Evolutionary conservation across 768 basidiomycete species (phyloP), one percentile per base, ranked within the genome.

Genomic region (Mycena kentingensis): DNA sequence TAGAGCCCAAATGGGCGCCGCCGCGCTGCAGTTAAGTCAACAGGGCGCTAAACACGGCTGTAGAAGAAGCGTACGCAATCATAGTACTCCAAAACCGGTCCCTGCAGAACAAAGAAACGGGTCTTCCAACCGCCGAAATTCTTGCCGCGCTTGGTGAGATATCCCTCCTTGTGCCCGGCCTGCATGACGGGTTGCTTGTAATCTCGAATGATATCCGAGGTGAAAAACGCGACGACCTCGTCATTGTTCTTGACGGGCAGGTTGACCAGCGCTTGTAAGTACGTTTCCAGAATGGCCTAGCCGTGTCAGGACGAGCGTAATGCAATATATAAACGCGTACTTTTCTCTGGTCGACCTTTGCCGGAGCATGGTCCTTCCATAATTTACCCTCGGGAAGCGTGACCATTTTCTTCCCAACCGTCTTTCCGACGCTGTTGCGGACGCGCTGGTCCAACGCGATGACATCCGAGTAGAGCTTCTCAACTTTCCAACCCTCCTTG

Each of bases 101-200:
- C 93, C 68, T 92, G 88, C 22, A 98, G 77, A 7, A 98, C 93
- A 63, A 98, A 98, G 70, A 86, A 99, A 36, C 97, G 80, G 22
- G 93, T 93, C 66, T 96, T 95, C 96, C 93, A 95, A 2, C 96
- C 94, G 38, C 97, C 97, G 71, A 98, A 98, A 64, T 93, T 97
- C 75, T 98, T 93, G 19, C 95, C 95, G 52, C 93, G 81, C 73
- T 98, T 98, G 18, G 96, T 98, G 29, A 97, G 74, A 67, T 96
- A 96, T 15, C 95, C 96, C 69, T 96, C 92, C 70, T 96, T 97
- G 73, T 94, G 85, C 24, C 90, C 90, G 2, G 78, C 78, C 64
- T 89, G 87, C 74, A 82, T 82, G 18, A 89, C 89, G 2, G 90
- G 87, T 55, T 85, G 83, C 66, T 82, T 83, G 38, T 85, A 75